A percentile compares a stretch with the other conserved stretches of the same genome.
Evolutionary conservation across 768 basidiomycete species (phyloP).

Genomic region (Suillus subalutaceus): DNA sequence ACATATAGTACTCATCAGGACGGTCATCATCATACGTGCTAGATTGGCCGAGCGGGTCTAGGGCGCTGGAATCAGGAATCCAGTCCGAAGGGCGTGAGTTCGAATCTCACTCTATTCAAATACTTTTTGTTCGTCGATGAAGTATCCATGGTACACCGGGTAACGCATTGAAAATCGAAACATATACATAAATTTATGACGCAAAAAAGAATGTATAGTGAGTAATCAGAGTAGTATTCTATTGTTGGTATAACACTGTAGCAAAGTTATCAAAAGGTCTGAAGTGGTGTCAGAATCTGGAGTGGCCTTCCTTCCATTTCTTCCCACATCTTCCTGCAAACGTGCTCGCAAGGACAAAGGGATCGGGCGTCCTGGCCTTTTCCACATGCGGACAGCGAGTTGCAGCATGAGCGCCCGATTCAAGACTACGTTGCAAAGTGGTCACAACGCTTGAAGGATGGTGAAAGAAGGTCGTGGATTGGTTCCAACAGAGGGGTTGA

Average conservation of each 20-base stretch:
- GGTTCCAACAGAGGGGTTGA: slow-evolving; percentile 55
- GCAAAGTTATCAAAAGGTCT: slow-evolving; percentile 2
- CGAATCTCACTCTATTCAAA: slow-evolving; percentile 15
- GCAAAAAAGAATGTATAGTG: background rate
- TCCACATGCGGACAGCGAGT: slow-evolving; percentile 62
- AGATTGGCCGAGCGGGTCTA: slow-evolving; percentile 64
- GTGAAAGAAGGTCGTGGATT: slow-evolving; percentile 57
- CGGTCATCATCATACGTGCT: slow-evolving; percentile 19
- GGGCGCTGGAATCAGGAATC: slow-evolving; percentile 60
- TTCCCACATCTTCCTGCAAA: slow-evolving; percentile 43
- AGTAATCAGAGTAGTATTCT: background rate
- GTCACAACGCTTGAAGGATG: slow-evolving; percentile 54
- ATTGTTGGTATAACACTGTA: slow-evolving; percentile 6
- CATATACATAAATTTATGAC: background rate
- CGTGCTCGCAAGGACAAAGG: slow-evolving; percentile 47
- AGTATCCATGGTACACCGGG: background rate
- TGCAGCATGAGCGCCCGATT: slow-evolving; percentile 60
- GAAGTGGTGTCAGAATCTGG: slow-evolving; percentile 21
- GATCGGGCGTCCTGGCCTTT: slow-evolving; percentile 65
- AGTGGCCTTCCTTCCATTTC: slow-evolving; percentile 30
- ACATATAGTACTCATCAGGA: background rate
- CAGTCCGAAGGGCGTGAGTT: slow-evolving; percentile 31
- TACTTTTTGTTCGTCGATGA: background rate
- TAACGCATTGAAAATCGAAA: background rate
- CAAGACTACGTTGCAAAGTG: slow-evolving; percentile 55